phyloP scores from a whole-genome alignment of 2,329 filamentous ascomycete species.

The Hypoxylon sp. region DNA sequence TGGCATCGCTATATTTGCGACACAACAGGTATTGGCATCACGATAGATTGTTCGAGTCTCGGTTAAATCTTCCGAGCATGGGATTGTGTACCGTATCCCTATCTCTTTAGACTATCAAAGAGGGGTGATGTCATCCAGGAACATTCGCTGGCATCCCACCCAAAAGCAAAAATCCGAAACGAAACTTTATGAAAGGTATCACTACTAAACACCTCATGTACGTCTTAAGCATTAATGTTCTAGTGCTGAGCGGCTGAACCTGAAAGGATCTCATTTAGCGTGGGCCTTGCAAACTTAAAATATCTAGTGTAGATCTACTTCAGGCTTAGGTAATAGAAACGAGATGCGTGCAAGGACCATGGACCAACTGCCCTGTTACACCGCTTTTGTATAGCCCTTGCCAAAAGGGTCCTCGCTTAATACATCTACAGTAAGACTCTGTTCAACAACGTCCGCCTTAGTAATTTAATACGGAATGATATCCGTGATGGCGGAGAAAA shows the following conservation, averaged over 20 bases:
- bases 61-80: not conserved
- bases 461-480: not conserved
- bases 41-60: not conserved
- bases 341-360: not conserved
- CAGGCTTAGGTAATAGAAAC: constrained; percentile 8
- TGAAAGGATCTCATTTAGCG: not conserved
- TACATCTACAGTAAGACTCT: constrained; percentile 6
- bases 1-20: not conserved
- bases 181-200: not conserved
- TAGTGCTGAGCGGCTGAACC: not conserved
- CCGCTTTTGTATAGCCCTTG: constrained; percentile 29
- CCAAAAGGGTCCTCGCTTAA: constrained; percentile 36
- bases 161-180: not conserved
- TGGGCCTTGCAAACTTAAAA: not conserved
- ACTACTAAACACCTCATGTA: not conserved
- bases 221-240: not conserved
- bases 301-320: not conserved
- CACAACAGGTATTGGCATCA: not conserved
- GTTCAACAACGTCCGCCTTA: not conserved
- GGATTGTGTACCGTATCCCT: not conserved
- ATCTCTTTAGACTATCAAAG: not conserved
- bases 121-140: constrained; percentile 17
- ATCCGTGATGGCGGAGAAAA: constrained; percentile 46
- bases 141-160: not conserved
- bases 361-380: constrained; percentile 25